phyloP scores from a whole-genome alignment of 371 early-diverging fungal species.

The Capillidium rhysosporum region DNA sequence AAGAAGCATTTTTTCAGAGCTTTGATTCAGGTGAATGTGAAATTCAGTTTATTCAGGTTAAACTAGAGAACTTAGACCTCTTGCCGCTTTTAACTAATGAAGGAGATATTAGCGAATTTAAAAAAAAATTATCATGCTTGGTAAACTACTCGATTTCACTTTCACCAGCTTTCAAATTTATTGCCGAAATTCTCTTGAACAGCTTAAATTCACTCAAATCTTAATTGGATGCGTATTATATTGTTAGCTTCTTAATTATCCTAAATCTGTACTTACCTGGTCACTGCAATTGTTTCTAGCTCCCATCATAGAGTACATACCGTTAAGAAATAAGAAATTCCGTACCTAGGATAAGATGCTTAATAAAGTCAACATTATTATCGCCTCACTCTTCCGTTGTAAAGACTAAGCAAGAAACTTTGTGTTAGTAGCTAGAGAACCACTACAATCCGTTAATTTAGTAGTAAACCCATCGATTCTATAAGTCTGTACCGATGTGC shows the following conservation, averaged over 20 bases:
- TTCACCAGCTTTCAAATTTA: constrained; percentile 18
- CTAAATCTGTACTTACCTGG: background rate
- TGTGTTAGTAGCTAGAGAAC: background rate
- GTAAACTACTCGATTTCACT: too few species aligned
- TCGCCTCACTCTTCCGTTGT: background rate
- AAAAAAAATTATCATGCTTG: too few species aligned
- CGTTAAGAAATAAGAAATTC: background rate
- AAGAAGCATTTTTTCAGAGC: constrained; percentile 44
- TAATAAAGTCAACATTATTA: background rate
- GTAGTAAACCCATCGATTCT: too few species aligned
- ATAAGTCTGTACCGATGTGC: too few species aligned
- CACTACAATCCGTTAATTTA: too few species aligned
- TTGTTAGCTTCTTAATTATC: background rate
- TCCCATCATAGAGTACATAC: background rate
- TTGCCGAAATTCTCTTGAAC: constrained; percentile 6
- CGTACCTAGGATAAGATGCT: background rate
- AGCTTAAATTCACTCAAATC: background rate
- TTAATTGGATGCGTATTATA: background rate
- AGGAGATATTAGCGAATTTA: too few species aligned
- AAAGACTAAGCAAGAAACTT: background rate
- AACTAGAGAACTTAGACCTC: too few species aligned
- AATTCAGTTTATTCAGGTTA: background rate
- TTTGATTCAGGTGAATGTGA: constrained; percentile 22
- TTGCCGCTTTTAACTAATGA: too few species aligned
- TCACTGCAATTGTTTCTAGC: background rate